Evolutionary conservation across 2,329 filamentous ascomycete genomes (phyloP).

Genomic region (Didymella pinodella): DNA sequence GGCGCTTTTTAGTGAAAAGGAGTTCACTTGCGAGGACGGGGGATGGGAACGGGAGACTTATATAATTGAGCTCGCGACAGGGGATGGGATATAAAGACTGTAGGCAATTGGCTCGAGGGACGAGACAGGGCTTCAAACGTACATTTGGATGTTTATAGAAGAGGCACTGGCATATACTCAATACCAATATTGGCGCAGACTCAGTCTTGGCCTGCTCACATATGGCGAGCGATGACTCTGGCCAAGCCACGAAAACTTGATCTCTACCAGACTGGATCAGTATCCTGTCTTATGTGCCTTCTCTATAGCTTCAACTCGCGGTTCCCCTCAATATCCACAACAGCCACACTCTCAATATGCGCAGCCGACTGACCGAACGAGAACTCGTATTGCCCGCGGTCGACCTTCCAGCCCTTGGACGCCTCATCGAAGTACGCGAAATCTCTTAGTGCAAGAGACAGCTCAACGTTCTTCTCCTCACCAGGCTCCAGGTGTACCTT

Average conservation of each 20-base stretch:
- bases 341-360: constrained; percentile 36
- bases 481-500: constrained; percentile 68
- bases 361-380: constrained; percentile 43
- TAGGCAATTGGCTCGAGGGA: background rate
- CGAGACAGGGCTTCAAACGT: background rate
- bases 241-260: background rate
- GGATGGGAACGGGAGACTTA: background rate
- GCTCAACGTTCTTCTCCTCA: constrained; percentile 64
- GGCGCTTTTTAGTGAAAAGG: background rate
- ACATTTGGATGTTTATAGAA: background rate
- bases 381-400: constrained; percentile 42
- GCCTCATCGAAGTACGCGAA: constrained; percentile 47
- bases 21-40: background rate
- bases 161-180: background rate
- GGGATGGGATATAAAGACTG: background rate
- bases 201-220: background rate
- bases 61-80: background rate
- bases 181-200: background rate
- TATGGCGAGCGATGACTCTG: background rate
- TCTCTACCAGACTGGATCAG: background rate
- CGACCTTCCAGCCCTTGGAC: constrained; percentile 40
- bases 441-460: constrained; percentile 49
- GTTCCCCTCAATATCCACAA: constrained; percentile 32
- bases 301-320: constrained; percentile 30
- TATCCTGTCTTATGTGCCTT: no score